Evolutionary conservation across 1,284 basidiomycete species (phyloP).

Genomic region (Coniferiporia weirii): DNA sequence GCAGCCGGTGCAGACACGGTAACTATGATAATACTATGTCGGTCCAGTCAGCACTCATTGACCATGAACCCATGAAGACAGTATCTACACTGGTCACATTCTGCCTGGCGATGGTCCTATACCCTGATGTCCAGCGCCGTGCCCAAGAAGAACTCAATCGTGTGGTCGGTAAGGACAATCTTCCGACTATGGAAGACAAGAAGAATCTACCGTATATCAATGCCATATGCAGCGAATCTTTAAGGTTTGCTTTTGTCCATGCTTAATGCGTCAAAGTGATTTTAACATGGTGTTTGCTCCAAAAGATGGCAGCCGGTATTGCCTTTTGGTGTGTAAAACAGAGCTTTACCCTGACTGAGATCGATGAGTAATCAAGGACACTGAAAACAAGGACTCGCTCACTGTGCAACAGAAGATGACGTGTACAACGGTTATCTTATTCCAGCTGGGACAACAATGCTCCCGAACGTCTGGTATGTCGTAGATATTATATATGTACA

Average conservation of each 20-base stretch:
- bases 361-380: background rate
- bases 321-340: conserved; percentile 7
- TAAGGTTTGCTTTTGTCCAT: background rate
- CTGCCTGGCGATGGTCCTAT: conserved; percentile 17
- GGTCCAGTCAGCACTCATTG: background rate
- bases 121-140: conserved; percentile 17
- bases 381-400: conserved; percentile 12
- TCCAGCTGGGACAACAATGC: conserved; percentile 16
- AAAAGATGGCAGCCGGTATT: conserved; percentile 18
- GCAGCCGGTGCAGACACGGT: background rate
- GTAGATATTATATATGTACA: background rate
- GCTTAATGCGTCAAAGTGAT: no score
- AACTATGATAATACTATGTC: background rate
- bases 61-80: background rate
- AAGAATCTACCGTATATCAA: conserved; percentile 22
- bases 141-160: conserved; percentile 20
- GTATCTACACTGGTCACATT: conserved; percentile 16
- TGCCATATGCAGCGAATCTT: conserved; percentile 19
- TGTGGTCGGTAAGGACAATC: conserved; percentile 20
- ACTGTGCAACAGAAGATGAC: conserved; percentile 17
- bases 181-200: conserved; percentile 21
- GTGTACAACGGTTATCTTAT: conserved; percentile 20
- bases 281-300: background rate
- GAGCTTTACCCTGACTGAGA: background rate
- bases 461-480: conserved; percentile 19